Evolutionary conservation across 768 basidiomycete genomes (phyloP), one percentile per base, ranked within the genome.

Genomic region (Cystofilobasidium bisporidii): DNA sequence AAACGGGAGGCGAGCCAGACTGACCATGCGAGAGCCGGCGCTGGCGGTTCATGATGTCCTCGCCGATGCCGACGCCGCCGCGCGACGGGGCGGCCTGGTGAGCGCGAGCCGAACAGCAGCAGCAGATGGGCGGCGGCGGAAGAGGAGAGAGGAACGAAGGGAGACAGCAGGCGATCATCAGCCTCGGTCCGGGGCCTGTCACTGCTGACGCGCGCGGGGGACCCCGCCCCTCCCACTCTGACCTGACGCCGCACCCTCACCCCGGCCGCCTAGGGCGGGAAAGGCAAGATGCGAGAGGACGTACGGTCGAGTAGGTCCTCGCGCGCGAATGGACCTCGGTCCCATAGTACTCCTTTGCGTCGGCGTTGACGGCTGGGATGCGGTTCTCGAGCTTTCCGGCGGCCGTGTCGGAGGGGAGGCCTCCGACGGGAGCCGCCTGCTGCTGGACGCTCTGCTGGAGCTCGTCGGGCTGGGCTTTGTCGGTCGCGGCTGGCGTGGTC

Each of bases 301-400:
- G 71, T 78, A 92, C 91, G 69, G 85, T 84, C 71, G 89, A 91
- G 77, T 91, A 96, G 0, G 91, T 94, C 74, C 91, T 82, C 22
- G 87, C 85, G 72, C 91, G 86, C 75, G 85, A 85, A 77, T 85
- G 87, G 4, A 85, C 81, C 74, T 94, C 87, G 53, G 81, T 82
- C 24, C 86, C 88, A 72, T 94, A 94, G 79, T 92, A 92, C 12
- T 84, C 83, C 28, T 85, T 82, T 12, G 90, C 85, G 63, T 93
- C 90, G 61, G 81, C 80, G 72, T 88, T 79, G 64, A 82, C 81
- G 41, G 72, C 71, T 1, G 78, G 78, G 41, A 48, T 43, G 50
- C 56, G 50, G 66, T 56, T 48, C 41, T 36, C 1, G 47, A 26
- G 3, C 59, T 38, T 26, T 38, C 28, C 36, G 26, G 5, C n/a